Evolutionary conservation across 257 asterid genomes (phyloP), one percentile per base, ranked within the genome.

Genomic region (Salvia miltiorrhiza): DNA sequence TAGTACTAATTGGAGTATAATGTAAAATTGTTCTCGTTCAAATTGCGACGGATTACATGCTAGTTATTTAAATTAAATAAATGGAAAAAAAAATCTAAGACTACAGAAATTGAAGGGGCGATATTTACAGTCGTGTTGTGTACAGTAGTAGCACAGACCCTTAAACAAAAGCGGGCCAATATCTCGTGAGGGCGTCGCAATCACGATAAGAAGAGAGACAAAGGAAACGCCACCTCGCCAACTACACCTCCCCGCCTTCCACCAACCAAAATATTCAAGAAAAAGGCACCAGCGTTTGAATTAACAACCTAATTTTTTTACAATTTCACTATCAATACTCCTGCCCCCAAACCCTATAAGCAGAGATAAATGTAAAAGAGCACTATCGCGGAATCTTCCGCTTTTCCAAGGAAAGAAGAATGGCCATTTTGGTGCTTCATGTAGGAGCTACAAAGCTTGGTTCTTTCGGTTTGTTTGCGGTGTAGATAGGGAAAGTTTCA

Each of bases 261-360:
- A 53, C 41, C 73, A 53, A 53, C 63, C 13, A 33, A 66, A 66
- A 33, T 19, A 19, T 66, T 66, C 50, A 65, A 35, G 49, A 7
- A 33, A 66, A 50, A 48, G 48, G 63, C 4, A 30, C 32, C 70
- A 20, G 33, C 19, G 2, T 32, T 57, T 30, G 13, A 57, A 30
- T 19, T 4, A 17, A 21, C 7, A n/a, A 3, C 13, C 21, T 40
- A 39, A 19, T 39, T 21, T 40, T 39, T 61, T 60, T 17, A 61
- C 19, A 39, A 61, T 61, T 40, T 21, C 67, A 40, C 37, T 20
- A 40, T 61, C 67, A 40, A 17, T 19, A 3, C 26, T 32, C 28
- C 28, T 58, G 12, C 37, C 56, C 56, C 13, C 13, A 9, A 1
- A 19, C 11, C 56, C 3, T 55, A 14, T 11, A 20, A 13, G 9